These are phyloP conservation scores for Hydnomerulius pinastri DNA, from an alignment of 768 basidiomycete species.

Conservation along the genomic window DNA sequence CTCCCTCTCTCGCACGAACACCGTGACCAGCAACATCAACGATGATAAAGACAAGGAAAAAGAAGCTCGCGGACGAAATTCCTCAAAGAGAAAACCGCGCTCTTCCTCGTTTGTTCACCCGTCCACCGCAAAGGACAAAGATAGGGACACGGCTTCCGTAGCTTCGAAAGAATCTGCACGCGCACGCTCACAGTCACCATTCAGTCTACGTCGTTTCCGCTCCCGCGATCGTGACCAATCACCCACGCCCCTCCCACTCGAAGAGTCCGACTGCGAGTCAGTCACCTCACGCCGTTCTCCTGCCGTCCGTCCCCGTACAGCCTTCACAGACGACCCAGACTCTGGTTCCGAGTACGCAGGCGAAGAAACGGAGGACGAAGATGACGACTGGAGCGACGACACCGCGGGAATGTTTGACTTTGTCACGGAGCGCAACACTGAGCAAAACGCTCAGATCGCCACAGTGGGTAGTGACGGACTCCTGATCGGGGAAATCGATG, in stretches of 20 bases:
- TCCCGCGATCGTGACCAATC: conserved; percentile 56
- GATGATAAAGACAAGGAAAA: conserved; percentile 45
- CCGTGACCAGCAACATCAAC: conserved; percentile 41
- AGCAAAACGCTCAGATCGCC: conserved; percentile 67
- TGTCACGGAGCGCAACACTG: conserved; percentile 86
- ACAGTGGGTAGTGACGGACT: conserved; percentile 22
- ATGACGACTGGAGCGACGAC: conserved; percentile 62
- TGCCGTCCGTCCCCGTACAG: conserved; percentile 56
- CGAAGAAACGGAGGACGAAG: conserved; percentile 54
- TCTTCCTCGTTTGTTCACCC: conserved; percentile 51
- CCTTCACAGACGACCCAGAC: conserved; percentile 59
- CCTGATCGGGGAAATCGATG: conserved; percentile 28
- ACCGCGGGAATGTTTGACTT: conserved; percentile 64
- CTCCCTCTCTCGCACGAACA: conserved; percentile 56
- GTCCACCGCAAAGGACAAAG: conserved; percentile 33
- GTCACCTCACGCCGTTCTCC: conserved; percentile 34
- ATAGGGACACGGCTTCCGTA: conserved; percentile 37
- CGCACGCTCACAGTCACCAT: conserved; percentile 80
- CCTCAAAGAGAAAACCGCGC: conserved; percentile 44
- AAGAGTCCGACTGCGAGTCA: conserved; percentile 54
- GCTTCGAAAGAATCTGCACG: conserved; percentile 55
- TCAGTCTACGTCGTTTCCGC: conserved; percentile 69
- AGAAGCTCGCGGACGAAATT: conserved; percentile 54
- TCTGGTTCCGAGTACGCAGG: conserved; percentile 64
- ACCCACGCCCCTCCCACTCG: conserved; percentile 57